Conservation (phyloP, 768 basidiomycete genomes). For the Psilocybe cubensis region DNA sequence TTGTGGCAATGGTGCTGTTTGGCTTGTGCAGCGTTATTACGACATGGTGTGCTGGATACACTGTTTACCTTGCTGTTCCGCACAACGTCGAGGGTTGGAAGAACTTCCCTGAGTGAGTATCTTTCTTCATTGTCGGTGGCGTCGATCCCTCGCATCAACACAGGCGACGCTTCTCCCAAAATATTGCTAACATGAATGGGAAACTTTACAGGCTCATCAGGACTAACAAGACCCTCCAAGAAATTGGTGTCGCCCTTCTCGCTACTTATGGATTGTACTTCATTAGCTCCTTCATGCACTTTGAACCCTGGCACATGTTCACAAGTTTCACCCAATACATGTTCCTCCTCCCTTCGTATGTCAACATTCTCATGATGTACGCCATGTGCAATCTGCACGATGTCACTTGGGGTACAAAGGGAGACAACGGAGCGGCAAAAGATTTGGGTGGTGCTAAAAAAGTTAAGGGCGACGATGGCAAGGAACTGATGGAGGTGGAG, state of each 20-base stretch:
- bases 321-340: slow-evolving; percentile 92
- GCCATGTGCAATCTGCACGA: slow-evolving; percentile 94
- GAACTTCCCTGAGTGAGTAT: slow-evolving; percentile 65
- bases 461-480: slow-evolving; percentile 81
- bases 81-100: slow-evolving; percentile 78
- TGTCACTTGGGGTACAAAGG: slow-evolving; percentile 92
- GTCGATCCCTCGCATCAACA: too few species aligned
- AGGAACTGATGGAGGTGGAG: slow-evolving; percentile 87
- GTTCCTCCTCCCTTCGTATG: slow-evolving; percentile 78
- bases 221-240: slow-evolving; percentile 72
- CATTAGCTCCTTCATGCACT: slow-evolving; percentile 82
- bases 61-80: slow-evolving; percentile 84
- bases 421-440: slow-evolving; percentile 86
- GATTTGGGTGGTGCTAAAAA: slow-evolving; percentile 93
- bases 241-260: slow-evolving; percentile 81
- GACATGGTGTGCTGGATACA: slow-evolving; percentile 90
- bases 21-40: slow-evolving; percentile 80
- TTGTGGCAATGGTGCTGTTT: slow-evolving; percentile 74
- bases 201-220: slow-evolving; percentile 52
- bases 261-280: slow-evolving; percentile 86
- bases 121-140: not conserved
- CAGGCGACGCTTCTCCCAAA: slow-evolving; percentile 1
- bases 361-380: slow-evolving; percentile 93
- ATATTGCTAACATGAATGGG: slow-evolving; percentile 6
- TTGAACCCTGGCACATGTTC: slow-evolving; percentile 98